These are phyloP conservation scores for Penicillium sp. DNA, from an alignment of 2,329 filamentous ascomycete genomes.

Conservation along the genomic window DNA sequence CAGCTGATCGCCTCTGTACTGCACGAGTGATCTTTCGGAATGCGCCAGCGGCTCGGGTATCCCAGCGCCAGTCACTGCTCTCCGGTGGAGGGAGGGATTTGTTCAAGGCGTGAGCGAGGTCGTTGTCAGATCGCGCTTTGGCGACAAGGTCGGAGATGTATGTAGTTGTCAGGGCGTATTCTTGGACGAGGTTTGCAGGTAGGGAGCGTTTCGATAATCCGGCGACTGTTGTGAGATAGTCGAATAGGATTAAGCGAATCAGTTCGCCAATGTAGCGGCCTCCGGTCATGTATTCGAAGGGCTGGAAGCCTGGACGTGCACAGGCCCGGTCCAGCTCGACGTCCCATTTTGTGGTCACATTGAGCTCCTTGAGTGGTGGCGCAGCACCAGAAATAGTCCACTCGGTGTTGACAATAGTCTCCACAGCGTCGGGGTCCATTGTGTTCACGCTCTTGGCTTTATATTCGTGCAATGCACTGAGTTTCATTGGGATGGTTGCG, in stretches of 20 bases:
- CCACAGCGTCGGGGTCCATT: constrained; percentile 52
- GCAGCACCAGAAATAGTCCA: constrained; percentile 77
- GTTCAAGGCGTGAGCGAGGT: constrained; percentile 46
- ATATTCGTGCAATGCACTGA: constrained; percentile 59
- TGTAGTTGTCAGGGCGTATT: constrained; percentile 66
- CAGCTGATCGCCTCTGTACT: constrained; percentile 70
- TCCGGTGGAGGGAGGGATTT: constrained; percentile 55
- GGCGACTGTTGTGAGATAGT: constrained; percentile 56
- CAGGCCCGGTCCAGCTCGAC: constrained; percentile 62
- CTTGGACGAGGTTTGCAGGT: constrained; percentile 54
- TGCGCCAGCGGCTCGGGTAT: constrained; percentile 54
- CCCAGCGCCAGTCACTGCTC: constrained; percentile 59
- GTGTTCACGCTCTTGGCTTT: constrained; percentile 57
- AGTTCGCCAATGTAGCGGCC: constrained; percentile 76
- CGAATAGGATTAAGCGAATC: constrained; percentile 66
- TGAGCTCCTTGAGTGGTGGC: constrained; percentile 58
- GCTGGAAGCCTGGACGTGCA: constrained; percentile 72
- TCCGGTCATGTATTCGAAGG: constrained; percentile 80
- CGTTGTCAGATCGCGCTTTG: constrained; percentile 46
- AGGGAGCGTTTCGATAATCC: constrained; percentile 43
- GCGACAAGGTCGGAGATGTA: constrained; percentile 70
- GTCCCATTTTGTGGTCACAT: constrained; percentile 70
- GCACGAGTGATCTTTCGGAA: constrained; percentile 66
- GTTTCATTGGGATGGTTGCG: constrained; percentile 70
- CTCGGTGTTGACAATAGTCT: constrained; percentile 77